Evolutionary conservation across 1,284 basidiomycete species (phyloP), one percentile per base, ranked within the genome.

Genomic region (Sporisorium graminicola): DNA sequence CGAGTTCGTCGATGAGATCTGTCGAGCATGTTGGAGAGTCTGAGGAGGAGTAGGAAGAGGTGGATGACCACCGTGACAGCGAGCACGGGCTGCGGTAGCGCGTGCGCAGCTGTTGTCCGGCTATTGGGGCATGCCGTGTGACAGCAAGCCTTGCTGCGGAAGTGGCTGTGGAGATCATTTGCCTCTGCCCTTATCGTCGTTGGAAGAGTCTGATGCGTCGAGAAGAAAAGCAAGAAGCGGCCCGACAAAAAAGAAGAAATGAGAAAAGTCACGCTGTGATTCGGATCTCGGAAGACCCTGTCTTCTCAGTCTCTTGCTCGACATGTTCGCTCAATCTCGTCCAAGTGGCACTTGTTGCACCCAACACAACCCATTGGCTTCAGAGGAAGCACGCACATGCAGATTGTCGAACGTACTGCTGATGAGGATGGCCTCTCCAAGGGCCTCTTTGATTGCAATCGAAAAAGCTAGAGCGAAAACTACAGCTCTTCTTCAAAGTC

Each of bases 1-100:
- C 53, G 10, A 83, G 67, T 47, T 77, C 72, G 8, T 29, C 22
- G n/a, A 79, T 65, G 0, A 75, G 52, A 44, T 74, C 59, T 4
- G 26, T n/a, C 5, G 31, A 20, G 31, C 0, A 3, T 22, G 51
- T 3, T 6, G 35, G 14, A 9, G 47, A 2, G 20, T 33, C 26
- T 2, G 51, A 40, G 29, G 33, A 37, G 3, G 46, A 47, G 24
- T 33, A 40, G 29, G 33, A 37, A 3, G 46, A 47, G 24, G 24
- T 13, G 46, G 46, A 43, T 43, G 40, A 40, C 37, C 37, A 40
- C 5, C 37, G 37, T 40, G 3, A 14, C 4, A 40, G 16, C 37
- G 37, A 5, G 13, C 16, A n/a, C 16, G 18, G n/a, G n/a, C 6
- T 43, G 9, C 40, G 40, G 20, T n/a, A 14, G 5, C n/a, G 8